Percentiles rank a stretch among this genome's conserved stretches.
Evolutionary conservation across 768 basidiomycete species (phyloP).

Genomic region (Leucocoprinus leucothites): DNA sequence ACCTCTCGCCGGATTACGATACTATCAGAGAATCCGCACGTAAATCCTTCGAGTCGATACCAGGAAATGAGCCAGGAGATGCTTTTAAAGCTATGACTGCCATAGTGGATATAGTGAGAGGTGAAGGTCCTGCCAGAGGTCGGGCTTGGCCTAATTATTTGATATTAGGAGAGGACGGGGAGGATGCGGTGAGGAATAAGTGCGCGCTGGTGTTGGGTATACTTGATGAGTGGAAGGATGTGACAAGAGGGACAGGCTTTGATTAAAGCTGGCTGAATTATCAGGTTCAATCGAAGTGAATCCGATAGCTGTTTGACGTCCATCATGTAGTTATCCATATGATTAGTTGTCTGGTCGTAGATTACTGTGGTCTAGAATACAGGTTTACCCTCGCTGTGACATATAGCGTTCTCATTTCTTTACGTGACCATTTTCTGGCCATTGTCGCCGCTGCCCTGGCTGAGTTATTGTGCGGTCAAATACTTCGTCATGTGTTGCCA

Average conservation of each 20-base stretch:
- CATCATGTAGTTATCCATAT: no score
- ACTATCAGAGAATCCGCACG: constrained; percentile 30
- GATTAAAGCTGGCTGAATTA: constrained; percentile 15
- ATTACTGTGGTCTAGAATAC: no score
- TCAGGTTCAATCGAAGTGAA: no score
- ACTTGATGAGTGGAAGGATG: constrained; percentile 56
- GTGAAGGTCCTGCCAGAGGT: constrained; percentile 38
- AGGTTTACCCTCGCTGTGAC: no score
- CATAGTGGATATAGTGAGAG: constrained; percentile 43
- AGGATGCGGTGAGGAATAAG: constrained; percentile 47
- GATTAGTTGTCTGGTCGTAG: no score
- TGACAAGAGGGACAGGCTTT: constrained; percentile 40
- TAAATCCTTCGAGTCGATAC: constrained; percentile 29
- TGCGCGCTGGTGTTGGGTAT: constrained; percentile 38
- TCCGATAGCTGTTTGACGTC: no score
- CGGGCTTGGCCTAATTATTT: constrained; percentile 26
- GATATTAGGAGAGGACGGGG: constrained; percentile 42
- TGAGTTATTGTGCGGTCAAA: no score
- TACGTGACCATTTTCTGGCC: no score
- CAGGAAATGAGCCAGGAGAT: constrained; percentile 52
- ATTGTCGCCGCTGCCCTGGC: no score
- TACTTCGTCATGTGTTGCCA: no score
- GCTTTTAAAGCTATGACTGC: constrained; percentile 57
- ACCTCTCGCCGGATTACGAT: constrained; percentile 49
- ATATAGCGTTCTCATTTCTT: no score